These are phyloP conservation scores for Nicotiana paniculata DNA, from an alignment of 257 asterid genomes.

Conservation along the genomic window DNA sequence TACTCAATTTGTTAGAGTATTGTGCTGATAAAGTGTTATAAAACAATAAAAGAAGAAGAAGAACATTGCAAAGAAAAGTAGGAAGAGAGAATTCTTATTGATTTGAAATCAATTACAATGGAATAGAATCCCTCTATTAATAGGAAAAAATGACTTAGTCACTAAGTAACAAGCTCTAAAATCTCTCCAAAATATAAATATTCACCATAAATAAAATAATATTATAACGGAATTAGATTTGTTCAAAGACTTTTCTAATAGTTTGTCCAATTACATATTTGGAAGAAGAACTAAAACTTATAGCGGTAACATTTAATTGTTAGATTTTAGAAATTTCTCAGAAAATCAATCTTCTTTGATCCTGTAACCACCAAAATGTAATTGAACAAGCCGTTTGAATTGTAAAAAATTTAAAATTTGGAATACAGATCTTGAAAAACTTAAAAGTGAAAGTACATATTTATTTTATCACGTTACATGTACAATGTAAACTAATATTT, in stretches of 20 bases:
- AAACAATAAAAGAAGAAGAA: too few relatives aligned
- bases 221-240: not conserved
- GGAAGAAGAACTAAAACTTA: not conserved
- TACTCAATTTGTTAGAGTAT: too few relatives aligned
- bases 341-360: not conserved
- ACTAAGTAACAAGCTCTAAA: too few relatives aligned
- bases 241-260: not conserved
- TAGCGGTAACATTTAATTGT: not conserved
- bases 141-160: too few relatives aligned
- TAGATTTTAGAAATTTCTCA: not conserved
- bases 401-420: not conserved
- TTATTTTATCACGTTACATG: not conserved
- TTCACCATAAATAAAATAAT: too few relatives aligned
- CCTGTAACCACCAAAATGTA: not conserved
- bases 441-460: not conserved
- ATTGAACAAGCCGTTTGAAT: not conserved
- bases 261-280: not conserved
- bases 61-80: too few relatives aligned
- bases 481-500: not conserved
- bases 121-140: too few relatives aligned
- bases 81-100: too few relatives aligned
- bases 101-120: too few relatives aligned
- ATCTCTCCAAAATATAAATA: too few relatives aligned
- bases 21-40: too few relatives aligned
- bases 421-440: not conserved